phyloP scores from a whole-genome alignment of 2,329 filamentous ascomycete genomes.

The Aspergillus sp. region DNA sequence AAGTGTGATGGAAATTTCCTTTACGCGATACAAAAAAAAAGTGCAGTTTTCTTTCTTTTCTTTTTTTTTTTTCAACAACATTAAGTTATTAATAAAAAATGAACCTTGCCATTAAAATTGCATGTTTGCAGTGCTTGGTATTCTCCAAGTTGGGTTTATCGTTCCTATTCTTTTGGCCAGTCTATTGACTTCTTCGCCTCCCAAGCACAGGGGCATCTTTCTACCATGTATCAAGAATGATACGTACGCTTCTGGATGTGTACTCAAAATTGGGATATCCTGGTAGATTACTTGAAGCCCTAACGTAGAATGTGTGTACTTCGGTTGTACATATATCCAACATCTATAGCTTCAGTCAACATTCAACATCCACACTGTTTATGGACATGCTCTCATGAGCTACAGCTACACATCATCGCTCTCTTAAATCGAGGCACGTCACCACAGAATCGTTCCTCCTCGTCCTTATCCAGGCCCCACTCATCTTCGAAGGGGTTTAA shows the following conservation, averaged over 20 bases:
- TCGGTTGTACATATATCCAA: background rate
- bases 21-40: conserved; percentile 14
- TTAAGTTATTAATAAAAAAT: background rate
- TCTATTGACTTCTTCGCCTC: no score
- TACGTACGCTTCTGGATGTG: no score
- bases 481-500: conserved; percentile 76
- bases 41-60: background rate
- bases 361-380: background rate
- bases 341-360: background rate
- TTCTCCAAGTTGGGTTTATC: no score
- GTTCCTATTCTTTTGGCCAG: no score
- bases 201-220: no score
- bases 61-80: no score
- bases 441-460: conserved; percentile 76
- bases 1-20: conserved; percentile 12
- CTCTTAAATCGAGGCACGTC: conserved; percentile 73
- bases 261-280: no score
- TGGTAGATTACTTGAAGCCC: no score
- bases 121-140: background rate
- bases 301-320: no score
- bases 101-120: background rate
- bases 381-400: conserved; percentile 53
- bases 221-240: no score
- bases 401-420: conserved; percentile 92
- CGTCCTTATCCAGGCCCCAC: conserved; percentile 54